A percentile compares a stretch with the other conserved stretches of the same genome.
Evolutionary conservation across 352 stramenopile species (phyloP).

Genomic region (Plasmopara halstedii): DNA sequence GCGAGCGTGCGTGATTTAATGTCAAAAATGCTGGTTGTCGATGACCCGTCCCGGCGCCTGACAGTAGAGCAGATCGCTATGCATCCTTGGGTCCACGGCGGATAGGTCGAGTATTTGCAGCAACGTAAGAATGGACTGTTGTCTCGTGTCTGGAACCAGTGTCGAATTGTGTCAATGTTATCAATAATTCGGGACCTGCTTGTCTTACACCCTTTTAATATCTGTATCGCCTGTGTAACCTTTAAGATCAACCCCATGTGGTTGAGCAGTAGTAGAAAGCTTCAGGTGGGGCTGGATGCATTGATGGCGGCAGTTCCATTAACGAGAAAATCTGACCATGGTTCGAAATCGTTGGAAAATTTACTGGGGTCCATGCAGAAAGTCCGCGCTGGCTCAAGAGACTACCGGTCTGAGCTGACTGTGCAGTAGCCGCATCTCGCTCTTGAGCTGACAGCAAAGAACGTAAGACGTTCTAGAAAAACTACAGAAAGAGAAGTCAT

Average conservation of each 20-base stretch:
- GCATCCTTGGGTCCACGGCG: constrained; percentile 73
- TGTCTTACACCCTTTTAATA: not conserved
- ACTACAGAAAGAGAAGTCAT: not conserved
- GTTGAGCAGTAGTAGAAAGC: constrained; percentile 36
- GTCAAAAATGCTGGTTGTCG: constrained; percentile 75
- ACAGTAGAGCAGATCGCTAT: constrained; percentile 79
- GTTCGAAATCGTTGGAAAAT: not conserved
- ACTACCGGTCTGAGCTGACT: not conserved
- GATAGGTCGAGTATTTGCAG: constrained; percentile 31
- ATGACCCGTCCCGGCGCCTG: constrained; percentile 60
- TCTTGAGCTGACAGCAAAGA: constrained; percentile 31
- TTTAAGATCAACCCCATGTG: constrained; percentile 46
- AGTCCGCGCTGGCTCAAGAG: not conserved
- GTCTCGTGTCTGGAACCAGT: constrained; percentile 13
- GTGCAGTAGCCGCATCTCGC: constrained; percentile 7
- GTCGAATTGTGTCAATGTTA: constrained; percentile 14
- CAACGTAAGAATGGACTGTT: constrained; percentile 25
- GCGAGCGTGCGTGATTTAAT: constrained; percentile 64
- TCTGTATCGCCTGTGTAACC: not conserved
- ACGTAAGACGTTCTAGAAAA: not conserved
- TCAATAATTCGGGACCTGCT: constrained; percentile 6
- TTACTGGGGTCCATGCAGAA: constrained; percentile 5
- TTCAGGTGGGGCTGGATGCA: constrained; percentile 50
- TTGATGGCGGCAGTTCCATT: constrained; percentile 55
- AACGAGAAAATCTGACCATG: constrained; percentile 2